phyloP scores from a whole-genome alignment of 371 early-diverging fungal species.

The Zychaea mexicana region DNA sequence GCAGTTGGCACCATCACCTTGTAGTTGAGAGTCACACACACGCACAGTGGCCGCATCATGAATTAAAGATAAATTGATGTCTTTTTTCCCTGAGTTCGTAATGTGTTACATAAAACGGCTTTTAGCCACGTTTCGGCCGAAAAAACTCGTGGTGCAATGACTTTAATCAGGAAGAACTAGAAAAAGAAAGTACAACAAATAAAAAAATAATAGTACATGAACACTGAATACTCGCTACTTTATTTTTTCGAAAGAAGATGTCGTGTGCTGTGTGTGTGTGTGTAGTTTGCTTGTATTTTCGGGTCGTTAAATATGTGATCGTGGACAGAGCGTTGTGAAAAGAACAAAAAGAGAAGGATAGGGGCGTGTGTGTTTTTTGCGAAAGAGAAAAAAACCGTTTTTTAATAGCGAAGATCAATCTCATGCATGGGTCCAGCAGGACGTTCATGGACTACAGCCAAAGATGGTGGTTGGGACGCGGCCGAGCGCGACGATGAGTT shows the following conservation, averaged over 20 bases:
- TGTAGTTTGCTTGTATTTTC: background rate
- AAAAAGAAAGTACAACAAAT: slow-evolving; percentile 1
- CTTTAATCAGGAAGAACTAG: background rate
- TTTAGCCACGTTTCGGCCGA: background rate
- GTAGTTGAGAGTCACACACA: too few relatives aligned
- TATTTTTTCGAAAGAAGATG: slow-evolving; percentile 4
- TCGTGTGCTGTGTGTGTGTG: background rate
- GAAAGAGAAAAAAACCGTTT: background rate
- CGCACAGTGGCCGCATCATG: too few relatives aligned
- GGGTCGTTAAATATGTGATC: too few relatives aligned
- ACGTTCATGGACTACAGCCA: slow-evolving; percentile 23
- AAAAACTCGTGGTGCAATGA: background rate
- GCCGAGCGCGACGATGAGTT: slow-evolving; percentile 23
- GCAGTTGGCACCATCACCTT: too few relatives aligned
- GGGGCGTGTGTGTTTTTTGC: background rate
- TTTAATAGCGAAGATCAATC: slow-evolving; percentile 25
- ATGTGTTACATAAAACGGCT: background rate
- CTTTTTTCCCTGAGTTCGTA: background rate
- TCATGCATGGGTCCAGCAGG: slow-evolving; percentile 19
- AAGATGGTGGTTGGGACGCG: slow-evolving; percentile 22
- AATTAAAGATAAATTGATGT: background rate
- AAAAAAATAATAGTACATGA: slow-evolving; percentile 1
- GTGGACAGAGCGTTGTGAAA: background rate
- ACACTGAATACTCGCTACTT: background rate
- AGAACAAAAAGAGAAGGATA: background rate